Evolutionary conservation across 331 rosid species (phyloP).

Genomic region (Quercus tomentella): DNA sequence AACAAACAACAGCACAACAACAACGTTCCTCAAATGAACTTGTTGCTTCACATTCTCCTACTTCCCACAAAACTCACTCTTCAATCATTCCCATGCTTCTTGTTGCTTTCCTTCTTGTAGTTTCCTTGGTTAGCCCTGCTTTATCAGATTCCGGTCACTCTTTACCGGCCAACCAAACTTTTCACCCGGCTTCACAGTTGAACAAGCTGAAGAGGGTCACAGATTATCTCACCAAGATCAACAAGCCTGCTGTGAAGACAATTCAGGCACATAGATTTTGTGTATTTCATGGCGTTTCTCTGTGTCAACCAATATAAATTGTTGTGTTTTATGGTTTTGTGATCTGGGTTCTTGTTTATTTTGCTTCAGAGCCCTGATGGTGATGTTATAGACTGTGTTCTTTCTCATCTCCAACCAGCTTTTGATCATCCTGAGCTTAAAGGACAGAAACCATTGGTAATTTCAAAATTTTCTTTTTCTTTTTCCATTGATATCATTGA

Average conservation of each 20-base stretch:
- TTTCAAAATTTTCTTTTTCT: neutral
- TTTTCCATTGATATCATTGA: neutral
- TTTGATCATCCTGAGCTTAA: constrained; percentile 77
- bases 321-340: neutral
- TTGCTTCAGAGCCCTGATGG: constrained; percentile 91
- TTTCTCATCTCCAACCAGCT: constrained; percentile 86
- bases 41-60: constrained; percentile 23
- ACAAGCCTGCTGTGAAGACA: constrained; percentile 79
- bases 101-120: constrained; percentile 48
- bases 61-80: constrained; percentile 22
- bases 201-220: constrained; percentile 36
- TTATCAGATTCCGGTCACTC: constrained; percentile 36
- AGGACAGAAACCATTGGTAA: constrained; percentile 82
- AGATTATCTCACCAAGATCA: constrained; percentile 58
- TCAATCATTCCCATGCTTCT: constrained; percentile 53
- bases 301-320: neutral
- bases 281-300: neutral
- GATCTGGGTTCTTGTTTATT: constrained; percentile 18
- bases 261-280: constrained; percentile 56
- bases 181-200: constrained; percentile 39
- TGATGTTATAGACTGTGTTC: constrained; percentile 86
- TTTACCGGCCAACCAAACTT: constrained; percentile 45
- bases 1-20: constrained; percentile 39
- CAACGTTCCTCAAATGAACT: constrained; percentile 51
- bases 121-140: constrained; percentile 41